Evolutionary conservation across 768 basidiomycete species (phyloP).

Genomic region (Leccinum disarticulatum): DNA sequence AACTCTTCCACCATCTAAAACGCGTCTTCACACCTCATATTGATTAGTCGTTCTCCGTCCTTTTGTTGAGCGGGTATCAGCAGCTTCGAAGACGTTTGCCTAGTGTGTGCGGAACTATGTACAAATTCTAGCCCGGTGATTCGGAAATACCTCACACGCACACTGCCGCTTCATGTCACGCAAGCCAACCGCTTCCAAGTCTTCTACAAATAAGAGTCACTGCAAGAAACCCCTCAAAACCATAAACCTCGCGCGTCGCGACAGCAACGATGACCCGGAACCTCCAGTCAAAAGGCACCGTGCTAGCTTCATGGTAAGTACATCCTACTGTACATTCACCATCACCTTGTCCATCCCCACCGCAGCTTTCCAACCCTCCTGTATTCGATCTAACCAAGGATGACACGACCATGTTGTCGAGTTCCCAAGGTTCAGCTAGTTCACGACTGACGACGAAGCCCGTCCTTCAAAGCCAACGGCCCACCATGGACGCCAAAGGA

Average conservation of each 20-base stretch:
- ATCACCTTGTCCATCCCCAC: background rate
- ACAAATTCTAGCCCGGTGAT: no score
- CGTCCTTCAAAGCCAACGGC: background rate
- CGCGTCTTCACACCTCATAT: no score
- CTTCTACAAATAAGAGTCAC: slow-evolving; percentile 11
- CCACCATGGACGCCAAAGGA: slow-evolving; percentile 20
- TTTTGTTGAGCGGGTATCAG: no score
- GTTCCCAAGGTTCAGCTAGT: slow-evolving; percentile 2
- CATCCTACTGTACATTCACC: background rate
- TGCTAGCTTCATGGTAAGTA: slow-evolving; percentile 11
- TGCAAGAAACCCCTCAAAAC: slow-evolving; percentile 23
- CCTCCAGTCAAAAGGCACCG: slow-evolving; percentile 24
- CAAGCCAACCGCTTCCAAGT: slow-evolving; percentile 12
- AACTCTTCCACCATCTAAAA: no score
- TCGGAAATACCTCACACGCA: no score
- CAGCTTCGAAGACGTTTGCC: no score
- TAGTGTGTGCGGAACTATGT: no score
- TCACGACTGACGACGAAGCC: slow-evolving; percentile 4
- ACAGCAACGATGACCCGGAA: slow-evolving; percentile 13
- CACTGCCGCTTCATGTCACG: slow-evolving; percentile 17
- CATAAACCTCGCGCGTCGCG: slow-evolving; percentile 17
- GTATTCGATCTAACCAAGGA: slow-evolving; percentile 24
- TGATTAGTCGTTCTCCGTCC: no score
- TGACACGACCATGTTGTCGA: slow-evolving; percentile 5
- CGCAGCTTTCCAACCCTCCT: slow-evolving; percentile 24